Percentiles rank a stretch among this genome's conserved stretches.
These are phyloP conservation scores for Penstemon eatonii DNA, from an alignment of 257 asterid genomes.

Conservation along the genomic window DNA sequence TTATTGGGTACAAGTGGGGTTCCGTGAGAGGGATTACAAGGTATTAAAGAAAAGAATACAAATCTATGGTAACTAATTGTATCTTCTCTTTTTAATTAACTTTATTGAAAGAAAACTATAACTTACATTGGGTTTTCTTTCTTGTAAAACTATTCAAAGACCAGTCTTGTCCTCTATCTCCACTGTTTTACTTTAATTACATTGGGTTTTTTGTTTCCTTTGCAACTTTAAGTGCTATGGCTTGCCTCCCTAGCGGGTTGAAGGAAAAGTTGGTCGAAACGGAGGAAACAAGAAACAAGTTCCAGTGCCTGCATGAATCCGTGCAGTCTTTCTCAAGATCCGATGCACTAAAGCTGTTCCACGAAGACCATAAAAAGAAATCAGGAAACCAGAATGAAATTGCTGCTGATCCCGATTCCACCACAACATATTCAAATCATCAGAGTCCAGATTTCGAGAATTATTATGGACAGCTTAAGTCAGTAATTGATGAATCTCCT, in stretches of 20 bases:
- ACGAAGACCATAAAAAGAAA: conserved; percentile 43
- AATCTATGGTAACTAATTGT: not conserved
- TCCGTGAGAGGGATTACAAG: conserved; percentile 72
- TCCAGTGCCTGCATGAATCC: conserved; percentile 49
- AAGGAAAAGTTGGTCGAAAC: conserved; percentile 59
- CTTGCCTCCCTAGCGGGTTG: conserved; percentile 54
- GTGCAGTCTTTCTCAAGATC: conserved; percentile 52
- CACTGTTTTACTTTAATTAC: not conserved
- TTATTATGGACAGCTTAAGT: conserved; percentile 44
- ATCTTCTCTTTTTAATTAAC: too few relatives aligned
- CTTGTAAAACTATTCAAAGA: too few relatives aligned
- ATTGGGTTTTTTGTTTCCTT: conserved; percentile 12
- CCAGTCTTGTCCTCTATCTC: not conserved
- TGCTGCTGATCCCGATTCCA: conserved; percentile 23
- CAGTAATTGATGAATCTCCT: conserved; percentile 55
- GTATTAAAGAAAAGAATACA: conserved; percentile 29
- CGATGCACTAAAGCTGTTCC: conserved; percentile 56
- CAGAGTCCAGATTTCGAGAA: conserved; percentile 35
- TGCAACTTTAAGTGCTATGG: conserved; percentile 48
- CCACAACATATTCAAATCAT: conserved; percentile 25
- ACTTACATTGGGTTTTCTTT: too few relatives aligned
- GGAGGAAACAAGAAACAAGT: conserved; percentile 59
- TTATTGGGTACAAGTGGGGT: conserved; percentile 71
- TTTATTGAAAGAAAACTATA: too few relatives aligned
- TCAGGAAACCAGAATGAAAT: conserved; percentile 25